Evolutionary conservation across 495 filamentous ascomycete genomes (phyloP).

Genomic region (Choiromyces venosus): DNA sequence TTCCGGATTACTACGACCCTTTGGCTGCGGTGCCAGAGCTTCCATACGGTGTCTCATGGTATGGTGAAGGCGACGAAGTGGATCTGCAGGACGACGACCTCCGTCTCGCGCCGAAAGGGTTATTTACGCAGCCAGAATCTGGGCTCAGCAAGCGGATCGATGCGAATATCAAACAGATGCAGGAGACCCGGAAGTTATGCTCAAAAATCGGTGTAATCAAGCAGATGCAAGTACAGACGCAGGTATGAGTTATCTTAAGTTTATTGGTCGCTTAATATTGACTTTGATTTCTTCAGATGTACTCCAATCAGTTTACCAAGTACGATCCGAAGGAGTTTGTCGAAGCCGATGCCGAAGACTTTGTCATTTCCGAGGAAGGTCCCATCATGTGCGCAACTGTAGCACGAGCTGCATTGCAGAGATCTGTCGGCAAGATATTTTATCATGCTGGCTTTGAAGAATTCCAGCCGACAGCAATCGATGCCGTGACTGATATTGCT

Average conservation of each 20-base stretch:
- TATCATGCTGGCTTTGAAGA: slow-evolving; percentile 98
- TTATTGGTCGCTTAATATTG: neutral
- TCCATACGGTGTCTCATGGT: slow-evolving; percentile 67
- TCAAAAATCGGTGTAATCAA: slow-evolving; percentile 96
- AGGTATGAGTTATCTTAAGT: slow-evolving; percentile 53
- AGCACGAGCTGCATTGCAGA: slow-evolving; percentile 75
- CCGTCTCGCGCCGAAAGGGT: slow-evolving; percentile 62
- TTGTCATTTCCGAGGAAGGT: slow-evolving; percentile 80
- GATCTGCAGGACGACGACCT: slow-evolving; percentile 79
- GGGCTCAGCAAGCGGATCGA: slow-evolving; percentile 72
- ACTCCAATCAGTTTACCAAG: slow-evolving; percentile 96
- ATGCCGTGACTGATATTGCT: slow-evolving; percentile 83
- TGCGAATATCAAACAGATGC: slow-evolving; percentile 88
- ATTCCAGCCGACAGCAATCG: slow-evolving; percentile 88
- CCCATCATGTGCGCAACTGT: slow-evolving; percentile 75
- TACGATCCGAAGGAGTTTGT: slow-evolving; percentile 88
- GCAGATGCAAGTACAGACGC: slow-evolving; percentile 97
- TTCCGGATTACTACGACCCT: slow-evolving; percentile 92
- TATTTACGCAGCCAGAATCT: slow-evolving; percentile 73
- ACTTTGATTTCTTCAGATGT: slow-evolving; percentile 58
- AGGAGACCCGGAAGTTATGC: slow-evolving; percentile 91
- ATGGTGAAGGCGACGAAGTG: slow-evolving; percentile 83
- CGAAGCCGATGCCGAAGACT: slow-evolving; percentile 75
- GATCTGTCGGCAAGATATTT: slow-evolving; percentile 88
- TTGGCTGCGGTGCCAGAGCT: slow-evolving; percentile 82